phyloP scores from a whole-genome alignment of 345 rosid species.

The Cardamine occulta region DNA sequence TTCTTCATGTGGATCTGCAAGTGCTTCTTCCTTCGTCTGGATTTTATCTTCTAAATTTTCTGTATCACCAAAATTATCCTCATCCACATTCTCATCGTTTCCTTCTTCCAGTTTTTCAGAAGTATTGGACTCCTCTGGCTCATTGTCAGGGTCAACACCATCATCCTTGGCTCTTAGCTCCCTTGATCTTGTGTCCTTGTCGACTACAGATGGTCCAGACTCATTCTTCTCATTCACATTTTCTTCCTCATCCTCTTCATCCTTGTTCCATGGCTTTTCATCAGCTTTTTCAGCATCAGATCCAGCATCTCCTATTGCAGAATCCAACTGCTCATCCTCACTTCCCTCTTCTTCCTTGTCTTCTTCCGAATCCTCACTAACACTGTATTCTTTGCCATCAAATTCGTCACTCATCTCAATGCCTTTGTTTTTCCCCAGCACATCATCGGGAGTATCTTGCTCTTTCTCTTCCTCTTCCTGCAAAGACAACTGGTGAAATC shows the following conservation, averaged over 20 bases:
- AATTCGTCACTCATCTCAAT: conserved; percentile 91
- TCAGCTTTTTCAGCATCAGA: conserved; percentile 67
- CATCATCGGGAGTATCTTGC: conserved; percentile 61
- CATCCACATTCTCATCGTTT: conserved; percentile 50
- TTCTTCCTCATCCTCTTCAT: conserved; percentile 61
- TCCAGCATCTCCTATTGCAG: conserved; percentile 79
- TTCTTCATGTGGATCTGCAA: conserved; percentile 65
- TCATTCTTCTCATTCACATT: conserved; percentile 70
- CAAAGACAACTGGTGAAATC: conserved; percentile 24
- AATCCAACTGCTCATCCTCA: conserved; percentile 72
- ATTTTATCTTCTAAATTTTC: conserved; percentile 61
- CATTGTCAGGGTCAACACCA: conserved; percentile 46
- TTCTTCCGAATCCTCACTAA: conserved; percentile 77
- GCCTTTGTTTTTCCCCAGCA: conserved; percentile 69
- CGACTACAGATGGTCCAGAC: conserved; percentile 71
- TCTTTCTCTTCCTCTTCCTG: conserved; percentile 66
- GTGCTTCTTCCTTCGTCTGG: conserved; percentile 67
- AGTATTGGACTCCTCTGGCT: conserved; percentile 50
- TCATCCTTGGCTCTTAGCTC: conserved; percentile 93
- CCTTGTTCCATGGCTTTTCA: conserved; percentile 74
- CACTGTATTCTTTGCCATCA: conserved; percentile 66
- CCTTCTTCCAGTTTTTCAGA: conserved; percentile 52
- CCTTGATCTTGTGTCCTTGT: conserved; percentile 55
- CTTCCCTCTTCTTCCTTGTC: conserved; percentile 56
- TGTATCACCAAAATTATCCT: conserved; percentile 52